Percentiles rank a stretch among this genome's conserved stretches.
phyloP scores from a whole-genome alignment of 495 filamentous ascomycete genomes.

The Parmelia sp. region DNA sequence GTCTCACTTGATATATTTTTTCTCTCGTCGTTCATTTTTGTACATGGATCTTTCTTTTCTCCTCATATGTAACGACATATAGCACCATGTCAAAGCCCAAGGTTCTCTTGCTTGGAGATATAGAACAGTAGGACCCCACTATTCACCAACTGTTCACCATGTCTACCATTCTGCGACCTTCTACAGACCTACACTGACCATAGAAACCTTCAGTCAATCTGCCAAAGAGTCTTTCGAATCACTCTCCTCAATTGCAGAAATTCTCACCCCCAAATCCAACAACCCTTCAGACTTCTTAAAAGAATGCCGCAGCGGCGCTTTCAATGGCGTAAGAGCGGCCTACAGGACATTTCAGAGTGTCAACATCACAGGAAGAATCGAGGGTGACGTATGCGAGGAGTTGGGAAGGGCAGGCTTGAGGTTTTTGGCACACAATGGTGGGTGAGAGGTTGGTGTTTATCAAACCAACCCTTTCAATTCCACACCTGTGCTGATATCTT shows the following conservation, averaged over 20 bases:
- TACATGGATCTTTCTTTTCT: neutral
- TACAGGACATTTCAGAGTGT: conserved; percentile 75
- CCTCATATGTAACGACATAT: neutral
- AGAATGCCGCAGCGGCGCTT: conserved; percentile 61
- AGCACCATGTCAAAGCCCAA: conserved; percentile 37
- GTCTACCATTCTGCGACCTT: conserved; percentile 1
- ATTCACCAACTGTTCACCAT: conserved; percentile 4
- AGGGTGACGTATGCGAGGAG: conserved; percentile 57
- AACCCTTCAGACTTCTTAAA: conserved; percentile 63
- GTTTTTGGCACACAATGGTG: conserved; percentile 52
- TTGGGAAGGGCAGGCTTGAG: conserved; percentile 47
- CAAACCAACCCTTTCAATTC: neutral
- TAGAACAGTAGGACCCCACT: conserved; percentile 44
- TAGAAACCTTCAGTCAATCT: conserved; percentile 20
- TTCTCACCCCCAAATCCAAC: conserved; percentile 43
- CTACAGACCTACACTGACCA: conserved; percentile 14
- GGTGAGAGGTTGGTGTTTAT: neutral
- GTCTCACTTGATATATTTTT: too few species aligned
- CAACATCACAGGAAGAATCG: conserved; percentile 59
- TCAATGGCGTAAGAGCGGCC: conserved; percentile 59
- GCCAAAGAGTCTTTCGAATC: conserved; percentile 45
- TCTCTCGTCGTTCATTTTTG: neutral
- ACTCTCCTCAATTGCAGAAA: conserved; percentile 45
- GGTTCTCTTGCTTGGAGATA: conserved; percentile 51
- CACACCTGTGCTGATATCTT: neutral